Evolutionary conservation across 257 asterid species (phyloP), one percentile per base, ranked within the genome.

Genomic region (Datura wrightii): DNA sequence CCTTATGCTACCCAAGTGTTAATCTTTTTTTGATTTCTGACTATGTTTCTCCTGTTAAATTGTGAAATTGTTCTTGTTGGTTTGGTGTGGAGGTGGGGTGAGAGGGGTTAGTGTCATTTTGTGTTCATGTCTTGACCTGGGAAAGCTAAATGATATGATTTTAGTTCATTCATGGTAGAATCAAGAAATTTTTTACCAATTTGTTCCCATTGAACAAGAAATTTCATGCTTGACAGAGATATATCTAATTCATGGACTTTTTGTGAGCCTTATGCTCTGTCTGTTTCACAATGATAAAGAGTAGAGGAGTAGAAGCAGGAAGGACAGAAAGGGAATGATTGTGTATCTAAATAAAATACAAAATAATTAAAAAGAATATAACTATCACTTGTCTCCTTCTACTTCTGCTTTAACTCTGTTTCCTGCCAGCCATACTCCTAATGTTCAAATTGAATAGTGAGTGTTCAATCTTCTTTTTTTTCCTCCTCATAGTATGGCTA

Each of bases 231-330:
- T 74, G 13, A 5, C 14, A 72, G 58, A 72, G 5, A 46, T 11
- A 3, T 10, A 41, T 69, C 36, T 69, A 69, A 71, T 39, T 50
- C 42, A 7, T 31, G 24, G 24, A 31, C 44, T 76, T 50, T 5
- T 50, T 76, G 82, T 76, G 42, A 13, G 62, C 46, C 62, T 31
- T 76, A 50, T 76, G 56, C 80, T 72, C 48, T 74, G 3, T 46
- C 41, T 46, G 19, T 19, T 72, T 10, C 11, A 48, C 41, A 5
- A 19, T 10, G 59, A 48, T 48, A 72, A 41, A n/a, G 46, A 44
- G 3, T 70, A 42, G 37, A 72, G 36, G 48, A 74, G 59, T 19
- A 5, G 5, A 42, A 16, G 55, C 39, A 42, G 18, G 55, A 71
- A n/a, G 5, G 16, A 71, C 37, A 42, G 34, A 8, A 41, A 42